A percentile compares a stretch with the other conserved stretches of the same genome.
These are phyloP conservation scores for Ophiocordyceps australis DNA, from an alignment of 2,329 filamentous ascomycete species.

Conservation along the genomic window DNA sequence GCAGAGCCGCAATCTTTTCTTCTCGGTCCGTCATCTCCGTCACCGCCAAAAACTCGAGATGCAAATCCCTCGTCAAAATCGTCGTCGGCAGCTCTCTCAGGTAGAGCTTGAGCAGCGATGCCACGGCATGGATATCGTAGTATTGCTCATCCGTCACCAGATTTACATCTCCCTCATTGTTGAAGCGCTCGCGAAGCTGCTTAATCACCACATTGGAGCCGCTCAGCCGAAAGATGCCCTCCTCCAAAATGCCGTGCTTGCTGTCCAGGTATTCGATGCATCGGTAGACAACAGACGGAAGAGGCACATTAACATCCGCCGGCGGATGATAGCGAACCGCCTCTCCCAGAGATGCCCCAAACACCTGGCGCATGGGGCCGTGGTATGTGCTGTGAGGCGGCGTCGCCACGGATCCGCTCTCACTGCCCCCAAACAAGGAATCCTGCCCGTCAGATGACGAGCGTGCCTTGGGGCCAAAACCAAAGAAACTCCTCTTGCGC, in stretches of 20 bases:
- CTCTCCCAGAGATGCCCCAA: conserved; percentile 71
- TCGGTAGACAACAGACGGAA: conserved; percentile 87
- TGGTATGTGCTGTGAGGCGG: conserved; percentile 21
- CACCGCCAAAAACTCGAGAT: conserved; percentile 71
- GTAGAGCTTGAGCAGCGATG: conserved; percentile 85
- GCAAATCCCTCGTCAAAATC: conserved; percentile 78
- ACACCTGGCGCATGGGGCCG: conserved; percentile 51
- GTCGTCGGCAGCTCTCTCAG: conserved; percentile 81
- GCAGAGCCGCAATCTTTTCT: conserved; percentile 63
- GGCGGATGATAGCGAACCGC: conserved; percentile 71
- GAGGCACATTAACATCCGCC: conserved; percentile 49
- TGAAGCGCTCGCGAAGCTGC: conserved; percentile 79
- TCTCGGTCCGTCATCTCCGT: conserved; percentile 59
- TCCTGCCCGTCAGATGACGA: conserved; percentile 41
- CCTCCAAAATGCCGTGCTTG: conserved; percentile 67
- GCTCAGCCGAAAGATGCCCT: conserved; percentile 91
- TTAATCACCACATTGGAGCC: conserved; percentile 96
- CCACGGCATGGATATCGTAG: conserved; percentile 91
- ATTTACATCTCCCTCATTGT: conserved; percentile 80
- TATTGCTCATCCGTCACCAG: conserved; percentile 67
- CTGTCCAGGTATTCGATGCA: conserved; percentile 84
- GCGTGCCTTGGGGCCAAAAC: conserved; percentile 45
- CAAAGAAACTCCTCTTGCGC: conserved; percentile 63
- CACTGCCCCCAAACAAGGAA: conserved; percentile 30
- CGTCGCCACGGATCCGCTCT: conserved; percentile 24